phyloP scores from a whole-genome alignment of 164 flowering plant genomes.

The Dillenia suffruticosa region DNA sequence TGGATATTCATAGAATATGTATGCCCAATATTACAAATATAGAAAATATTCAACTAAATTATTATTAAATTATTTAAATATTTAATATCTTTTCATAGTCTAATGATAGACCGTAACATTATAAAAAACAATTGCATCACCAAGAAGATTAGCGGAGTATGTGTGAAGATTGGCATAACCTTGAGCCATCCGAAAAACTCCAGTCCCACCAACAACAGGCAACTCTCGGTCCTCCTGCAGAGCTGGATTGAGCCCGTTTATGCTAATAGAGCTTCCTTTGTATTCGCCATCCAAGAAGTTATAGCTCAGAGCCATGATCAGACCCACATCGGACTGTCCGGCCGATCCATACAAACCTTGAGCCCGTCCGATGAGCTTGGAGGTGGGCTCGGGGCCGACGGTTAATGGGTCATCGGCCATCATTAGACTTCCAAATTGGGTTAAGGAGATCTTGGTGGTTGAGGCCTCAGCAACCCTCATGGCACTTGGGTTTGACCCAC shows the following conservation, averaged over 20 bases:
- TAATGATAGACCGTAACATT: conserved; percentile 25
- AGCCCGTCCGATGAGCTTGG: conserved; percentile 47
- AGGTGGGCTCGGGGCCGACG: conserved; percentile 29
- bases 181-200: conserved; percentile 42
- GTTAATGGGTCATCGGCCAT: conserved; percentile 48
- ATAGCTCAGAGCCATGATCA: conserved; percentile 34
- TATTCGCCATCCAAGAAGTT: conserved; percentile 25
- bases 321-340: conserved; percentile 15
- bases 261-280: conserved; percentile 24
- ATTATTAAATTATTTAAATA: too few species aligned
- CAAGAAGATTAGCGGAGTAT: background rate
- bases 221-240: conserved; percentile 33
- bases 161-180: conserved; percentile 21
- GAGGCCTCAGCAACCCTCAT: conserved; percentile 29
- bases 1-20: too few species aligned
- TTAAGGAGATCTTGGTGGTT: conserved; percentile 17
- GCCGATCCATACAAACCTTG: conserved; percentile 45
- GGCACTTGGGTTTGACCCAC: conserved; percentile 29
- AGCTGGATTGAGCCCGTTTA: conserved; percentile 31
- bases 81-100: too few species aligned
- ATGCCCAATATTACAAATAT: too few species aligned
- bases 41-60: too few species aligned
- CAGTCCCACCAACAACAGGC: conserved; percentile 48
- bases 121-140: conserved; percentile 21
- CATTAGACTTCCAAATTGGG: conserved; percentile 26